Percentiles rank a stretch among this genome's conserved stretches.
phyloP scores from a whole-genome alignment of 306 rosid species.

The Cucurbita moschata region DNA sequence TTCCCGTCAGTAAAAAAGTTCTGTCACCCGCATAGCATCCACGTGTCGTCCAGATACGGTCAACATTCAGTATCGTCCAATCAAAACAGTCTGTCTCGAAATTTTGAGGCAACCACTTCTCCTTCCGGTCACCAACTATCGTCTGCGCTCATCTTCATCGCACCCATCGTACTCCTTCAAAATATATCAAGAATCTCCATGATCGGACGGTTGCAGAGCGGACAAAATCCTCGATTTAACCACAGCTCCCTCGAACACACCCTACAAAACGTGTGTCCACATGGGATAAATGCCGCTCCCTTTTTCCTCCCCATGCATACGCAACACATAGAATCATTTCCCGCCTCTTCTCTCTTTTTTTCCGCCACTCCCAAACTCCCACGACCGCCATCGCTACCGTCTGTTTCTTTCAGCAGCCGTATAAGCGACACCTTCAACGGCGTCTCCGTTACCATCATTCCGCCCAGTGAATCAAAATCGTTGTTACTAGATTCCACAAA shows the following conservation, averaged over 20 bases:
- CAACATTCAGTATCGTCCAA: slow-evolving; percentile 6
- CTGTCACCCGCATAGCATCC: neutral
- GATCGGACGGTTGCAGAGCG: slow-evolving; percentile 88
- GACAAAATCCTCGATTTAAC: slow-evolving; percentile 81
- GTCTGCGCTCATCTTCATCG: neutral
- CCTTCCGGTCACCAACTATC: neutral
- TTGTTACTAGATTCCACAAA: neutral
- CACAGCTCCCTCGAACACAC: slow-evolving; percentile 95
- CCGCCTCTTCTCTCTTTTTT: slow-evolving; percentile 15
- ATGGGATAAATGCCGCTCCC: slow-evolving; percentile 92
- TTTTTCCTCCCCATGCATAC: slow-evolving; percentile 87
- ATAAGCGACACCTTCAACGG: slow-evolving; percentile 73
- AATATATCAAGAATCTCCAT: slow-evolving; percentile 84
- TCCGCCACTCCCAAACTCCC: neutral
- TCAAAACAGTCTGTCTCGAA: slow-evolving; percentile 4
- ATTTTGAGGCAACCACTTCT: neutral
- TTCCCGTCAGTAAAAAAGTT: neutral
- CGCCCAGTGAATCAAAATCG: neutral
- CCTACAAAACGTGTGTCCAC: slow-evolving; percentile 95
- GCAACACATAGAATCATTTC: slow-evolving; percentile 72
- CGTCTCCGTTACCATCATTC: slow-evolving; percentile 25
- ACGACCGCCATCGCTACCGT: slow-evolving; percentile 14
- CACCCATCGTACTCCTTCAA: neutral
- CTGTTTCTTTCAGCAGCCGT: slow-evolving; percentile 68
- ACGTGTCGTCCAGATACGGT: neutral